Evolutionary conservation across 2,329 filamentous ascomycete genomes (phyloP), one percentile per base, ranked within the genome.

Genomic region (Trichoderma atrobrunneum): DNA sequence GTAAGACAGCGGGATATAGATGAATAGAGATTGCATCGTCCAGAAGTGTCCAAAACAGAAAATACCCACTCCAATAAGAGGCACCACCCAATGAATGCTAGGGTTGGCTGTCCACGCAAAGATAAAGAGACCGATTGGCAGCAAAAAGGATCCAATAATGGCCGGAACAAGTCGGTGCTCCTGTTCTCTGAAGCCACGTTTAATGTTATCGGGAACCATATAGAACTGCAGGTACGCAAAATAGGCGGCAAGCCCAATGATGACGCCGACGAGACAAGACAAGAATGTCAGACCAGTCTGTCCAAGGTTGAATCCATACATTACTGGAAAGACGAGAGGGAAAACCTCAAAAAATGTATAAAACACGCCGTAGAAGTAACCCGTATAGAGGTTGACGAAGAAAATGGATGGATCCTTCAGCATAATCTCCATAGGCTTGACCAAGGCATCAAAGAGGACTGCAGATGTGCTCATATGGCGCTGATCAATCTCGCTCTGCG

Each of bases 81-180:
- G 86, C 32, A 85, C 84, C 72, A 88, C 86, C 85, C 85, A 91
- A 81, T 89, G 87, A 71, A 92, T 86, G 72, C 79, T 84, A 24
- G 86, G 78, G 78, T 88, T 91, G 10, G 89, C 89, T 10, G 90
- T 92, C 90, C 91, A 93, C 6, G 86, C 90, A 79, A 93, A 93
- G 75, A 91, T 88, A 78, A 93, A 92, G 0, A 93, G 79, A 11
- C 90, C 89, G 73, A 91, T 82, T 7, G 91, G 90, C 21, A 93
- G 89, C 14, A 92, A 81, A 69, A 90, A 82, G 2, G 86, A 88
- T 48, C 91, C 91, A 30, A 73, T 18, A 12, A 77, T 65, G 0
- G 71, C 76, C 1, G 76, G 75, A 12, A 74, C 72, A 0, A 77
- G 72, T 2, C 75, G 73, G 5, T 73, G 73, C 39, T 77, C 76